These are phyloP conservation scores for Pestalotiopsis sp. DNA, from an alignment of 2,329 filamentous ascomycete genomes.

Conservation along the genomic window DNA sequence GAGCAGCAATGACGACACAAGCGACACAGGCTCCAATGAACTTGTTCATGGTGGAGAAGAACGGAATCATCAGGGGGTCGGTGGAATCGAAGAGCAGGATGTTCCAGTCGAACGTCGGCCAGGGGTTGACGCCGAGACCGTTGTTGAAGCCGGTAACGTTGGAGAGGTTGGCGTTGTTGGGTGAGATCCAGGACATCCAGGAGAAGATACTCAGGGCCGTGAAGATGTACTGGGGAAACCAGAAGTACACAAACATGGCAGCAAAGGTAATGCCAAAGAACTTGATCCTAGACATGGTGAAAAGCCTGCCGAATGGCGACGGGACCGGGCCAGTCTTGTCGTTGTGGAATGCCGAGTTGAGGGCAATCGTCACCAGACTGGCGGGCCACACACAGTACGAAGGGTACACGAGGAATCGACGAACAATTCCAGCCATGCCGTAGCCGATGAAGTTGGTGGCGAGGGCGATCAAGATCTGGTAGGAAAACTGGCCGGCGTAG, in stretches of 20 bases:
- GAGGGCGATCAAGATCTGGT: constrained; percentile 53
- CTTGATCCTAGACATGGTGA: constrained; percentile 44
- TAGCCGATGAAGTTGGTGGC: constrained; percentile 60
- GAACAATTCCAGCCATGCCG: constrained; percentile 50
- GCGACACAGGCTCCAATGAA: constrained; percentile 59
- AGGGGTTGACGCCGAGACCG: constrained; percentile 36
- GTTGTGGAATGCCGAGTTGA: constrained; percentile 51
- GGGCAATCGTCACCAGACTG: constrained; percentile 47
- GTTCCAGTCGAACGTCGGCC: constrained; percentile 46
- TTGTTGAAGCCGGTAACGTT: constrained; percentile 35
- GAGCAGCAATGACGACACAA: constrained; percentile 55
- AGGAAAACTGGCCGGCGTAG: constrained; percentile 50
- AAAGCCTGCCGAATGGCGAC: constrained; percentile 31
- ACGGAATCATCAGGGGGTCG: constrained; percentile 37
- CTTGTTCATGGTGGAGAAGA: constrained; percentile 65
- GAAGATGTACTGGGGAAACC: constrained; percentile 54
- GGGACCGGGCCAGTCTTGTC: constrained; percentile 37
- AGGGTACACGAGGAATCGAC: constrained; percentile 55
- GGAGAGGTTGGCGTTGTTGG: constrained; percentile 33
- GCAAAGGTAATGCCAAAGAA: constrained; percentile 48
- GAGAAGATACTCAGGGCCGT: constrained; percentile 48
- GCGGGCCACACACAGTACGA: constrained; percentile 54
- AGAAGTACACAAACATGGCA: constrained; percentile 55
- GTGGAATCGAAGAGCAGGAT: constrained; percentile 25
- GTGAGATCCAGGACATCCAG: constrained; percentile 58